phyloP scores from a whole-genome alignment of 1,139 yeast species.

The Yamadazyma aaseri region DNA sequence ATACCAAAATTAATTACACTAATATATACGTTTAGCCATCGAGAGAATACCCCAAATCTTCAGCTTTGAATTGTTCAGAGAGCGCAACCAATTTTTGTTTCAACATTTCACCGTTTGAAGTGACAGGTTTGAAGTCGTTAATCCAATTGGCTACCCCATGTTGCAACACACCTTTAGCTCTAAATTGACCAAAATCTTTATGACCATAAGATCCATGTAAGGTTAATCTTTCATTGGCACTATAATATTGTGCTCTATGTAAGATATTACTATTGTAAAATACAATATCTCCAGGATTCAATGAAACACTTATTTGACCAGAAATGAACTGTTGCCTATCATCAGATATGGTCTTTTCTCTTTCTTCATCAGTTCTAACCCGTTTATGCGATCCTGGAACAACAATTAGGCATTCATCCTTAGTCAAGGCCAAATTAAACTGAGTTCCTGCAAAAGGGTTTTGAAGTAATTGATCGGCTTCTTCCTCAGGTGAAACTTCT shows the following conservation, averaged over 20 bases:
- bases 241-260: constrained; percentile 49
- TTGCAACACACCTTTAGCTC: constrained; percentile 55
- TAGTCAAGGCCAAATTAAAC: constrained; percentile 52
- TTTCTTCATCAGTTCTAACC: constrained; percentile 46
- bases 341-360: constrained; percentile 37
- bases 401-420: constrained; percentile 51
- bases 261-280: constrained; percentile 55
- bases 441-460: constrained; percentile 55
- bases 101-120: constrained; percentile 33
- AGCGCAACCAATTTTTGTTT: constrained; percentile 34
- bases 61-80: constrained; percentile 40
- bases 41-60: constrained; percentile 44
- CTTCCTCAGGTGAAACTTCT: constrained; percentile 48
- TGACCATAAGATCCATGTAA: constrained; percentile 58
- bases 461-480: constrained; percentile 34
- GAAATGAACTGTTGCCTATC: constrained; percentile 37
- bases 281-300: constrained; percentile 55
- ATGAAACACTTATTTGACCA: constrained; percentile 42
- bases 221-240: constrained; percentile 44
- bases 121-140: constrained; percentile 37
- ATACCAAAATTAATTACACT: too few relatives aligned
- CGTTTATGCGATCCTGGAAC: constrained; percentile 53
- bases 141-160: constrained; percentile 57
- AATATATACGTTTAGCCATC: constrained; percentile 29
- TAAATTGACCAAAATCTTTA: constrained; percentile 37